Evolutionary conservation across 2,329 filamentous ascomycete genomes (phyloP).

Genomic region (Paramyrothecium roridum): DNA sequence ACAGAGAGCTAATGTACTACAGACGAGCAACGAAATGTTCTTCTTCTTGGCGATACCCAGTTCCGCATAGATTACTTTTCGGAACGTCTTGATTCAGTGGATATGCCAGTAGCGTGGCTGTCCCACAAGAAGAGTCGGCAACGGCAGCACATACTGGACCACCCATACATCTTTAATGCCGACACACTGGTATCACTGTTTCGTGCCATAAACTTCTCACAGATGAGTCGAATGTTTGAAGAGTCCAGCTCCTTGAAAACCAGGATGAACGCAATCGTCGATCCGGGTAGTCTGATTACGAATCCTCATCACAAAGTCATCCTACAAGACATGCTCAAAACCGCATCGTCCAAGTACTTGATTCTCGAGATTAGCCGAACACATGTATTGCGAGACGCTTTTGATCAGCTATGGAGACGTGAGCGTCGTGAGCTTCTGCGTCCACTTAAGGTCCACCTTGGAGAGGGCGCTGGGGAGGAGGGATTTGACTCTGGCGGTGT

Average conservation of each 20-base stretch:
- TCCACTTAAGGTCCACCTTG: constrained; percentile 84
- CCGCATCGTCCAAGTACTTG: constrained; percentile 67
- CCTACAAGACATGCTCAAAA: constrained; percentile 60
- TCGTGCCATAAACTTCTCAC: constrained; percentile 79
- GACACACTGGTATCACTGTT: constrained; percentile 78
- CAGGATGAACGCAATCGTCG: constrained; percentile 54
- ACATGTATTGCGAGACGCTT: constrained; percentile 67
- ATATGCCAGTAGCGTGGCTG: constrained; percentile 72
- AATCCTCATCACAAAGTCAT: constrained; percentile 58
- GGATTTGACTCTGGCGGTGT: constrained; percentile 93
- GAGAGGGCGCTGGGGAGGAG: constrained; percentile 78
- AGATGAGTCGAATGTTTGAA: constrained; percentile 79
- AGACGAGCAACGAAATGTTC: constrained; percentile 60
- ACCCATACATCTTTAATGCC: constrained; percentile 74
- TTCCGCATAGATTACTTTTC: constrained; percentile 76
- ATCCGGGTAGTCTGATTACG: constrained; percentile 51
- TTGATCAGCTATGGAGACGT: constrained; percentile 87
- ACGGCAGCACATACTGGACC: constrained; percentile 72
- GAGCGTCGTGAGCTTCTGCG: constrained; percentile 78
- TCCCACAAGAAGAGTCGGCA: constrained; percentile 58
- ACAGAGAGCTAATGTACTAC: background rate
- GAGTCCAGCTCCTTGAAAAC: constrained; percentile 58
- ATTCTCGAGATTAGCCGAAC: constrained; percentile 67
- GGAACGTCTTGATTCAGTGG: constrained; percentile 70
- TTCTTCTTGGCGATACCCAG: constrained; percentile 64